Percentiles rank a stretch among this genome's conserved stretches.
phyloP scores from a whole-genome alignment of 2,329 filamentous ascomycete genomes.

The Neopestalotiopsis sp. region DNA sequence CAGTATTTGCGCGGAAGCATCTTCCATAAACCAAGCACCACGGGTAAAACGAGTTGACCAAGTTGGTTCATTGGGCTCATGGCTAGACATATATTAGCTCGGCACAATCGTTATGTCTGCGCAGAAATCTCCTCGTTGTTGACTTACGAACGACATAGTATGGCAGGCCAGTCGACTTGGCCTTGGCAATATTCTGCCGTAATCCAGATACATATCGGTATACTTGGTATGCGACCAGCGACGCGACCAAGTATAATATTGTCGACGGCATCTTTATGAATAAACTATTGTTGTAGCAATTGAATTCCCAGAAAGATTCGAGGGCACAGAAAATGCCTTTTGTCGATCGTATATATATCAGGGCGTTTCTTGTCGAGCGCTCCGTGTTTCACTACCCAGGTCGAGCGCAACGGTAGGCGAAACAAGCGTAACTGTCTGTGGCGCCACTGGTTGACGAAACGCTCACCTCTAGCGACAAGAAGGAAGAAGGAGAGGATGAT shows the following conservation, averaged over 20 bases:
- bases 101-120: neutral
- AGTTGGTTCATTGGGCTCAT: slow-evolving; percentile 52
- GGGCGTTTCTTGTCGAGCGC: slow-evolving; percentile 1
- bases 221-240: slow-evolving; percentile 38
- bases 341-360: slow-evolving; percentile 8
- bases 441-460: neutral
- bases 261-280: slow-evolving; percentile 40
- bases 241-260: slow-evolving; percentile 39
- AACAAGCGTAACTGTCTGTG: neutral
- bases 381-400: slow-evolving; percentile 15
- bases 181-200: slow-evolving; percentile 51
- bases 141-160: slow-evolving; percentile 60
- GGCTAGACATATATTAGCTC: slow-evolving; percentile 38
- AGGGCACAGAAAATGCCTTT: neutral
- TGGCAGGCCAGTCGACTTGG: slow-evolving; percentile 55
- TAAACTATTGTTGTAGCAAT: neutral
- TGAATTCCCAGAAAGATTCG: neutral
- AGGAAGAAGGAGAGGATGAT: neutral
- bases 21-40: slow-evolving; percentile 62
- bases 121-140: neutral
- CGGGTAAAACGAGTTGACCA: slow-evolving; percentile 59
- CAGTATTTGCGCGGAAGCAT: slow-evolving; percentile 59
- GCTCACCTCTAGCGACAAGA: neutral
- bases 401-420: neutral
- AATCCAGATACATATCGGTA: slow-evolving; percentile 41